Evolutionary conservation across 2,329 filamentous ascomycete species (phyloP).

Genomic region (Aureobasidium subglaciale): DNA sequence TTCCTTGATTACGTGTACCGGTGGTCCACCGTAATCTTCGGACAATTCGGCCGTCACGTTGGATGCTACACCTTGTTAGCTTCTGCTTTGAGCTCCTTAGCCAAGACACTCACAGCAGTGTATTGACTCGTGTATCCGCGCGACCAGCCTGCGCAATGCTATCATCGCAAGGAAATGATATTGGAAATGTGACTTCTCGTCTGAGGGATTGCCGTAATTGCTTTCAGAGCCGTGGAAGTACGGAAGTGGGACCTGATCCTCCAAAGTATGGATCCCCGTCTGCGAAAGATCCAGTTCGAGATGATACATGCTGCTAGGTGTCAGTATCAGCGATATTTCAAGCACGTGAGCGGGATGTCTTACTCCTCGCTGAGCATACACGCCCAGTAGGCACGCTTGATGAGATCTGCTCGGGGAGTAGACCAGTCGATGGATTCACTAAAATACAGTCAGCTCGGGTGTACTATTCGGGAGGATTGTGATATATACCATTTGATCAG

Average conservation of each 20-base stretch:
- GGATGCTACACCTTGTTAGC: slow-evolving; percentile 18
- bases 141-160: slow-evolving; percentile 47
- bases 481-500: slow-evolving; percentile 49
- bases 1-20: slow-evolving; percentile 41
- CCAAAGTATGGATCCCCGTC: slow-evolving; percentile 48
- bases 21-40: slow-evolving; percentile 33
- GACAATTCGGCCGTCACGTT: slow-evolving; percentile 23
- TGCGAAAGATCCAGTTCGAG: slow-evolving; percentile 53
- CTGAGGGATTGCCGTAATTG: slow-evolving; percentile 34
- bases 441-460: not conserved
- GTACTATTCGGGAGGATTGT: slow-evolving; percentile 23
- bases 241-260: slow-evolving; percentile 49
- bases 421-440: slow-evolving; percentile 38
- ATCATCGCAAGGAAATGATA: slow-evolving; percentile 56
- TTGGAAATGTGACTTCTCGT: slow-evolving; percentile 48
- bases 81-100: not conserved
- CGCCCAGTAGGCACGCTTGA: slow-evolving; percentile 51
- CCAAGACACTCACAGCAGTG: slow-evolving; percentile 41
- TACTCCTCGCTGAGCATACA: slow-evolving; percentile 51
- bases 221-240: slow-evolving; percentile 43
- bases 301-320: slow-evolving; percentile 42
- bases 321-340: not conserved
- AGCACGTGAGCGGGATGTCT: slow-evolving; percentile 14
- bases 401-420: slow-evolving; percentile 43
- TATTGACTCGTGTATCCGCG: slow-evolving; percentile 47